Base-by-base conservation (phyloP, 768 basidiomycete species). In the Sarcomyxa edulis region DNA sequence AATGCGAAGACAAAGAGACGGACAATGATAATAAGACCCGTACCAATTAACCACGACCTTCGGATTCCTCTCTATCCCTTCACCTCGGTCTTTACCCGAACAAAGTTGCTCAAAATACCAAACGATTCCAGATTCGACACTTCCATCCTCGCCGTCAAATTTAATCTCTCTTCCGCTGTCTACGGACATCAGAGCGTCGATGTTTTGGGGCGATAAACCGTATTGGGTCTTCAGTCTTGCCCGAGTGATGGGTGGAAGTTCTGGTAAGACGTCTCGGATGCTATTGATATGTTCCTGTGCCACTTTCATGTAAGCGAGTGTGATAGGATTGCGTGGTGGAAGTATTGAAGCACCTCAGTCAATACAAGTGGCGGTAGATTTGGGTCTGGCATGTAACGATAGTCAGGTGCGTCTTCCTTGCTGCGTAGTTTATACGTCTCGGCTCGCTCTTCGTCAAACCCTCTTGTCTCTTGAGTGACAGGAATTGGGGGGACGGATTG, bases 351-450 rank as follows among this genome's bases (percentile, higher is more conserved):
- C 42, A 76, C 81, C 43, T 74, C 55, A 40, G 71, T 70, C 6
- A 87, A 51, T 22, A 76, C 52, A 5, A 97, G 62, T 0, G 81
- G 74, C 1, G 92, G 91, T 1, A 98, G 62, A 56, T 98, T 97
- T 0, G 91, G 82, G 56, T 99, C 96, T 0, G 96, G 96, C 90
- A 99, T 95, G 63, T 97, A 98, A 12, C 88, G 76, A 57, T 98
- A 99, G 57, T 99, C 96, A 1, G 88, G 91, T 0, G 92, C 84
- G 48, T 93, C 87, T 50, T 96, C 96, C 60, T 99, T 98, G 32
- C 78, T 81, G 28, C 96, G 72, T 28, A 98, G 61, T 22, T 68
- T 73, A 60, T 79, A 93, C 1, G 96, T 98, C 54, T 85, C 74
- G 22, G 82, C 82, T 3, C 71, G 78, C 42, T 80, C 64, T 51